Evolutionary conservation across 139 green algal genomes (phyloP).

Genomic region (Haematococcus lacustris): DNA sequence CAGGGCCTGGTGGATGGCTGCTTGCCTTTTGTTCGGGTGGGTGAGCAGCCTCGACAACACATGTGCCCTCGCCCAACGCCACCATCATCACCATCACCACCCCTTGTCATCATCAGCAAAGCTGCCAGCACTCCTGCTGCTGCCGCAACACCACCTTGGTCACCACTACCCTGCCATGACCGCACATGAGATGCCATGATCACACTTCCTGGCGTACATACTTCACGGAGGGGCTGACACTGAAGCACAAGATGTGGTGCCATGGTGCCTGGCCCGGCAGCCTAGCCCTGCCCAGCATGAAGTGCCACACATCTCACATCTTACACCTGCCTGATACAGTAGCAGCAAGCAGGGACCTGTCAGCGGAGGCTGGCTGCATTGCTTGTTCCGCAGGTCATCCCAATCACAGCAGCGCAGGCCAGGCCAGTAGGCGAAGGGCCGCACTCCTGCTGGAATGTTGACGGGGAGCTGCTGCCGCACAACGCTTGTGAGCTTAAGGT

Average conservation of each 20-base stretch:
- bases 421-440: neutral
- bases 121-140: too few species aligned
- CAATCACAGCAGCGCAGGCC: constrained; percentile 20
- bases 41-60: too few species aligned
- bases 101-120: too few species aligned
- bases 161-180: too few species aligned
- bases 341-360: too few species aligned
- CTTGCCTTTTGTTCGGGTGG: constrained; percentile 16
- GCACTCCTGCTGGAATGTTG: constrained; percentile 70
- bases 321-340: neutral
- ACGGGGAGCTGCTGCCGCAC: constrained; percentile 67
- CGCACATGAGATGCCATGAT: too few species aligned
- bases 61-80: too few species aligned
- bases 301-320: neutral
- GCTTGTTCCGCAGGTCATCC: constrained; percentile 21
- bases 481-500: constrained; percentile 18
- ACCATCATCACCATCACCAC: too few species aligned
- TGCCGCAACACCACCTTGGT: too few species aligned
- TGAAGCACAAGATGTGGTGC: neutral
- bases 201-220: too few species aligned
- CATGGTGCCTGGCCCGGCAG: neutral
- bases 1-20: constrained; percentile 35
- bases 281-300: too few species aligned
- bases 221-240: neutral
- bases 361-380: constrained; percentile 3